Evolutionary conservation across 1,284 basidiomycete species (phyloP).

Genomic region (Pseudozyma thailandica): DNA sequence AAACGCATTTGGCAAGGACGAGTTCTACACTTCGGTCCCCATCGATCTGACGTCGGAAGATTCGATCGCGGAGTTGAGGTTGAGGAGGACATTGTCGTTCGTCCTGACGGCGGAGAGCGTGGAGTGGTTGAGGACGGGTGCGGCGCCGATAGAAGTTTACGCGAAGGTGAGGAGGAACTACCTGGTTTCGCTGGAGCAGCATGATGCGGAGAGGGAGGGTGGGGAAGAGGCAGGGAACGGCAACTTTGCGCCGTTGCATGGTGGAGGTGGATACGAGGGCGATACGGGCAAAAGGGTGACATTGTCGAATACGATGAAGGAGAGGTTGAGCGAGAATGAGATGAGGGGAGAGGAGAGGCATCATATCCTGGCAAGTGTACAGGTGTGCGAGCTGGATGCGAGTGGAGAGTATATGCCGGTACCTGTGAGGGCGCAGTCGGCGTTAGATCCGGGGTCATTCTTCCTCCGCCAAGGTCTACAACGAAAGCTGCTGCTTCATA

Average conservation of each 20-base stretch:
- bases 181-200: conserved; percentile 42
- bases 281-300: background rate
- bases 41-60: conserved; percentile 42
- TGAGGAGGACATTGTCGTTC: conserved; percentile 57
- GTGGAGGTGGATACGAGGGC: background rate
- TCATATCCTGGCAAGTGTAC: conserved; percentile 85
- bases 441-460: conserved; percentile 85
- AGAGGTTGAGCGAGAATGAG: conserved; percentile 80
- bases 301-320: conserved; percentile 42
- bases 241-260: conserved; percentile 31
- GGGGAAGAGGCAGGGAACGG: background rate
- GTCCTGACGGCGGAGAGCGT: conserved; percentile 49
- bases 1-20: conserved; percentile 44
- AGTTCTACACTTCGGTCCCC: conserved; percentile 55
- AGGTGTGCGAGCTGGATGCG: conserved; percentile 85
- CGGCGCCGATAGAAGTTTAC: conserved; percentile 54
- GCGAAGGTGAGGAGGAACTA: conserved; percentile 42
- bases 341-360: conserved; percentile 88
- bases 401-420: conserved; percentile 86
- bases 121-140: conserved; percentile 39
- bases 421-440: conserved; percentile 81
- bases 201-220: conserved; percentile 45
- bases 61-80: conserved; percentile 36
- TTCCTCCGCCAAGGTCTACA: conserved; percentile 92
- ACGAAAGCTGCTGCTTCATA: conserved; percentile 79